Percentiles rank a stretch among this genome's conserved stretches.
Conservation (phyloP, 345 rosid species). For the Turnera subulata region DNA sequence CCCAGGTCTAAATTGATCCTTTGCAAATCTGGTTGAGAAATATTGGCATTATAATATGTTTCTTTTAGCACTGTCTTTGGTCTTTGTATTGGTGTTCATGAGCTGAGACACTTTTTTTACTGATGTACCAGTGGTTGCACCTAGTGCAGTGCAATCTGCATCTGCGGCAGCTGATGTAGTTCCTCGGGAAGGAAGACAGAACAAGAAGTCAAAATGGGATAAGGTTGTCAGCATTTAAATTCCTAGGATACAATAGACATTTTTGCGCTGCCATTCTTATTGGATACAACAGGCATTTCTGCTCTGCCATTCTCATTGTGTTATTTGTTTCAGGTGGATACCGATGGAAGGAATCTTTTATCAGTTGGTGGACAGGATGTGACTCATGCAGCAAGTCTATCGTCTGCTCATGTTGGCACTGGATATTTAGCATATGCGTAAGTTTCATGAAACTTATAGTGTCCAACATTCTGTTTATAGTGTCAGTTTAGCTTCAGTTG, state of each 20-base stretch:
- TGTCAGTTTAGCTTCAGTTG: neutral
- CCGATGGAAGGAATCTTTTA: conserved; percentile 53
- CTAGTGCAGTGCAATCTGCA: conserved; percentile 40
- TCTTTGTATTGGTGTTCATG: neutral
- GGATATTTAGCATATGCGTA: conserved; percentile 93
- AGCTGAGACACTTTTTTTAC: conserved; percentile 15
- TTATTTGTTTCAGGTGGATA: conserved; percentile 63
- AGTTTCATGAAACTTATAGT: conserved; percentile 36
- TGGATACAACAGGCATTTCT: neutral
- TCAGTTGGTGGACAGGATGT: conserved; percentile 61
- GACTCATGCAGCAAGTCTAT: conserved; percentile 52
- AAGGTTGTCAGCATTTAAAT: conserved; percentile 43
- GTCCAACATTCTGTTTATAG: no score
- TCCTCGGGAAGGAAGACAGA: conserved; percentile 65
- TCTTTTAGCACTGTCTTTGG: neutral
- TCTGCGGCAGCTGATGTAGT: conserved; percentile 39
- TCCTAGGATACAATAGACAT: no score
- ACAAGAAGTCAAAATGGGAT: conserved; percentile 96
- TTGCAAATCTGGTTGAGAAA: neutral
- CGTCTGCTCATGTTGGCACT: conserved; percentile 72
- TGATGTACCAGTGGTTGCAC: conserved; percentile 36
- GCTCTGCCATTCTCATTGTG: neutral
- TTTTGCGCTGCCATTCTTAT: neutral
- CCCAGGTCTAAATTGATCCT: conserved; percentile 39
- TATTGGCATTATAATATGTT: no score